phyloP scores from a whole-genome alignment of 2,329 filamentous ascomycete genomes.

The Calonectria pauciramosa region DNA sequence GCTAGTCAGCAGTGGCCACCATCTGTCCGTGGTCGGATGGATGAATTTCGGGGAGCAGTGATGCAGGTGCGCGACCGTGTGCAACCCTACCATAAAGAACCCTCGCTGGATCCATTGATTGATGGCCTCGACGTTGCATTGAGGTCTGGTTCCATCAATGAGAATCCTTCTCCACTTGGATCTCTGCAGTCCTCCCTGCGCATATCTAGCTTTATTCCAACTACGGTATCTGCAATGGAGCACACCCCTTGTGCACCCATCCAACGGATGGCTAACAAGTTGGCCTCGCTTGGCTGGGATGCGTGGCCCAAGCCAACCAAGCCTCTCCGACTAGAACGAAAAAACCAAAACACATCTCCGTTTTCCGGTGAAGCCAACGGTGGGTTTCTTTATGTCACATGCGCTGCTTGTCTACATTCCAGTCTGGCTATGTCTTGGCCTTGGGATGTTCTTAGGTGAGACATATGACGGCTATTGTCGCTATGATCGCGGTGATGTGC shows the following conservation, averaged over 20 bases:
- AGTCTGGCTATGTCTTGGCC: background rate
- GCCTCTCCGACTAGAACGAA: background rate
- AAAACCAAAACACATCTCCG: background rate
- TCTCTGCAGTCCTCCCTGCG: background rate
- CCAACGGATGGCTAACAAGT: background rate
- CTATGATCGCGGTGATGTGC: background rate
- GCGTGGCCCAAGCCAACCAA: background rate
- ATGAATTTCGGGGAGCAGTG: background rate
- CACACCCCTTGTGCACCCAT: constrained; percentile 6
- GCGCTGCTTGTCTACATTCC: background rate
- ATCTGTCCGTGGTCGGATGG: background rate
- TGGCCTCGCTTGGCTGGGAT: constrained; percentile 5
- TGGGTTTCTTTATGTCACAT: background rate
- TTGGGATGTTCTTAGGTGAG: background rate
- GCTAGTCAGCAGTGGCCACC: background rate
- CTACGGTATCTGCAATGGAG: constrained; percentile 12
- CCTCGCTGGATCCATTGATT: constrained; percentile 4
- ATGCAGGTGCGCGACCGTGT: background rate
- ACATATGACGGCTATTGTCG: background rate
- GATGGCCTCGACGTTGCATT: constrained; percentile 9
- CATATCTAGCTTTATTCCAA: background rate
- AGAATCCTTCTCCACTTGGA: constrained; percentile 11
- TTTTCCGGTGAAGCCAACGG: background rate
- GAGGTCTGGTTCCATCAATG: constrained; percentile 15
- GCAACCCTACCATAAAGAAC: constrained; percentile 21